Evolutionary conservation across 2,329 filamentous ascomycete genomes (phyloP).

Genomic region (Raffaelea ambrosiae): DNA sequence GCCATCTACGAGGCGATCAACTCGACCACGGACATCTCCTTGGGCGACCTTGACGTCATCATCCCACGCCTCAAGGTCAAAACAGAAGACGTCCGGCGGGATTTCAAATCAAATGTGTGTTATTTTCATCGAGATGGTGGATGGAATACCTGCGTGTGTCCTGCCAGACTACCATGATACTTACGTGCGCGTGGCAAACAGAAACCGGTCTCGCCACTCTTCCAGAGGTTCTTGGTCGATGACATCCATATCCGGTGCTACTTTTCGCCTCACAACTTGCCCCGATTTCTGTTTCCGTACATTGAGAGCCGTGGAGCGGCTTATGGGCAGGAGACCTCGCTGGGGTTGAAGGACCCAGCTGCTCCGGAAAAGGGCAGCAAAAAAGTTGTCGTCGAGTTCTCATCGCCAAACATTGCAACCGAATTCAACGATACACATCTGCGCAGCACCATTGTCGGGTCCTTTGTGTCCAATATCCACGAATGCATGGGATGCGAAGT

Average conservation of each 20-base stretch:
- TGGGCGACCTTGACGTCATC: constrained; percentile 20
- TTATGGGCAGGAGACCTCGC: constrained; percentile 52
- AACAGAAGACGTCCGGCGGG: background rate
- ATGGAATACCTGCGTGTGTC: too few relatives aligned
- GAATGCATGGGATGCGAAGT: constrained; percentile 63
- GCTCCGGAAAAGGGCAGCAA: constrained; percentile 29
- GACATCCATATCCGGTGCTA: constrained; percentile 58
- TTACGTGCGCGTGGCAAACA: too few relatives aligned
- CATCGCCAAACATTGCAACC: constrained; percentile 66
- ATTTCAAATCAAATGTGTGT: background rate
- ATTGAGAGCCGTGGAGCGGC: constrained; percentile 46
- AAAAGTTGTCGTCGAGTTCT: constrained; percentile 61
- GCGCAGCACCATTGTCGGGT: constrained; percentile 68
- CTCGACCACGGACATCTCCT: constrained; percentile 12
- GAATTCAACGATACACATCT: constrained; percentile 69
- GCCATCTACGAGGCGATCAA: constrained; percentile 23
- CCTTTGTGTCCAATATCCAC: constrained; percentile 63
- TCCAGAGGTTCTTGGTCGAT: constrained; percentile 43
- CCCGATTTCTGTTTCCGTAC: constrained; percentile 47
- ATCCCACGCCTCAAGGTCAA: constrained; percentile 19
- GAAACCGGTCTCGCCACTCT: constrained; percentile 6
- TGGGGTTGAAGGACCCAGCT: constrained; percentile 45
- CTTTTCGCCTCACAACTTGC: constrained; percentile 50
- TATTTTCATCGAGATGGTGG: background rate
- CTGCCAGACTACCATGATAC: too few relatives aligned